Conservation (phyloP, 305 asterid species). For the Fraxinus sp. region DNA sequence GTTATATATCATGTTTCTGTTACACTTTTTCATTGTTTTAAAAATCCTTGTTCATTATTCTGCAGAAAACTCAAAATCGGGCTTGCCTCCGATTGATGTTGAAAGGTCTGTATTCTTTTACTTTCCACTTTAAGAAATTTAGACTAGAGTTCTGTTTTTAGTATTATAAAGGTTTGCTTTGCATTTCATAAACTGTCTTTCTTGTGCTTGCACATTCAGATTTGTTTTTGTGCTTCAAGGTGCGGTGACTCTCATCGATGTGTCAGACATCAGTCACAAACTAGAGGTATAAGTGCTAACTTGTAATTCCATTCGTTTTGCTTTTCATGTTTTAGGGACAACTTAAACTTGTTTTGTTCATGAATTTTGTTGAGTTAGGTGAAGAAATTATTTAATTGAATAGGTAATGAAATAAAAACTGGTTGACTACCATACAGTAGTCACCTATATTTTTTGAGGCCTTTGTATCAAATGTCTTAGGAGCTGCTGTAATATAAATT, state of each 20-base stretch:
- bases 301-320: background rate
- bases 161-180: slow-evolving; percentile 10
- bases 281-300: slow-evolving; percentile 44
- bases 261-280: slow-evolving; percentile 41
- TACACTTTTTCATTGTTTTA: background rate
- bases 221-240: slow-evolving; percentile 83
- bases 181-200: slow-evolving; percentile 3
- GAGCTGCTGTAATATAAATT: slow-evolving; percentile 16
- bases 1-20: background rate
- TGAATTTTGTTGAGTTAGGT: background rate
- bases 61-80: slow-evolving; percentile 79
- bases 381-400: background rate
- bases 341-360: background rate
- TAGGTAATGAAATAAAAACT: background rate
- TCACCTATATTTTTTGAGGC: background rate
- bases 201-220: slow-evolving; percentile 46
- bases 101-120: slow-evolving; percentile 60
- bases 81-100: slow-evolving; percentile 64
- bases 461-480: background rate
- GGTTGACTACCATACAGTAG: background rate
- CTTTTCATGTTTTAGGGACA: background rate
- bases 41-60: slow-evolving; percentile 10
- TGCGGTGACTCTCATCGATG: slow-evolving; percentile 49
- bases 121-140: background rate
- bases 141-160: background rate